These are phyloP conservation scores for Zygotorulaspora mrakii DNA, from an alignment of 1,139 yeast genomes.

Conservation along the genomic window DNA sequence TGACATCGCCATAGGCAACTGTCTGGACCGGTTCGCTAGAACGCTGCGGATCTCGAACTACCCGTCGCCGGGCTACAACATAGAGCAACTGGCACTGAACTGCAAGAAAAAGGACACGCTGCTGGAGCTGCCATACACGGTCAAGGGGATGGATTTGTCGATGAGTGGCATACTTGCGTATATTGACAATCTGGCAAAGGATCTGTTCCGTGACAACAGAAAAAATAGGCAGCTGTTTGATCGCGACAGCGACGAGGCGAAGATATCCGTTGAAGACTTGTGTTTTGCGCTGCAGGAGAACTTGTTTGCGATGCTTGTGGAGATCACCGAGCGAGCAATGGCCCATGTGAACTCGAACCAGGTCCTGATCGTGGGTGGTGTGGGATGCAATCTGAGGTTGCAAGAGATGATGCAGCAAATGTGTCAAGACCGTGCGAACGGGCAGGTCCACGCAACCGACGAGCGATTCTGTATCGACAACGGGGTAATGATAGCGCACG, in stretches of 20 bases:
- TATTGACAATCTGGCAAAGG: constrained; percentile 76
- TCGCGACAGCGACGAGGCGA: constrained; percentile 45
- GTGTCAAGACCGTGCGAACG: constrained; percentile 81
- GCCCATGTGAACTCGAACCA: constrained; percentile 91
- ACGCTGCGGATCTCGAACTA: constrained; percentile 82
- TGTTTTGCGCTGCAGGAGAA: constrained; percentile 93
- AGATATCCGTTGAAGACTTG: constrained; percentile 75
- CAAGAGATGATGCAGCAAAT: constrained; percentile 95
- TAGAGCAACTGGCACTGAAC: constrained; percentile 85
- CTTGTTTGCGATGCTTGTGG: constrained; percentile 92
- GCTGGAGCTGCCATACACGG: constrained; percentile 86
- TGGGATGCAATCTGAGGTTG: constrained; percentile 85
- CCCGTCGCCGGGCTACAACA: constrained; percentile 97
- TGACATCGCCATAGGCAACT: constrained; percentile 96
- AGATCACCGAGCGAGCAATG: constrained; percentile 97
- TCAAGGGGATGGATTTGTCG: constrained; percentile 96
- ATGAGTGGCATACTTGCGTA: constrained; percentile 93
- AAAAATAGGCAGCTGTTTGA: constrained; percentile 49
- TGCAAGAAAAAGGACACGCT: constrained; percentile 47
- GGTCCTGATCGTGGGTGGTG: constrained; percentile 95
- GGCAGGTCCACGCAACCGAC: constrained; percentile 87
- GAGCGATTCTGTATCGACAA: constrained; percentile 96
- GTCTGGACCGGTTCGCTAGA: constrained; percentile 93
- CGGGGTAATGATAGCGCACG: constrained; percentile 98
- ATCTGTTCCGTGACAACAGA: constrained; percentile 53